A percentile compares a stretch with the other conserved stretches of the same genome.
These are phyloP conservation scores for Ceratobasidium sp. DNA, from an alignment of 1,284 basidiomycete genomes.

Conservation along the genomic window DNA sequence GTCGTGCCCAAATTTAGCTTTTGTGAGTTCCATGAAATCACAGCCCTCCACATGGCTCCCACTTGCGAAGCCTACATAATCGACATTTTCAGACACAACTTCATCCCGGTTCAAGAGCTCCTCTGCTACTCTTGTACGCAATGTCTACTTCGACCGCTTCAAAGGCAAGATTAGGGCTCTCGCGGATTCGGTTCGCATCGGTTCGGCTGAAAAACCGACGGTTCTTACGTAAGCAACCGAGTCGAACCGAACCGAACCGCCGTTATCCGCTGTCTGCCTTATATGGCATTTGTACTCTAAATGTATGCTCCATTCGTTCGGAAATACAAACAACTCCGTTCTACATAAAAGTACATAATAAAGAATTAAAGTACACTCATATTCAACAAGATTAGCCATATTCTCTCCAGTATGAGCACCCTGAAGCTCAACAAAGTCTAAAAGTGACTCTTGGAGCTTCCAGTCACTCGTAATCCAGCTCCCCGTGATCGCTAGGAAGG, in stretches of 20 bases:
- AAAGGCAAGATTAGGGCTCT: too few relatives aligned
- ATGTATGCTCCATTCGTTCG: not conserved
- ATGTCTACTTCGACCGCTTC: too few relatives aligned
- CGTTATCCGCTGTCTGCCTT: not conserved
- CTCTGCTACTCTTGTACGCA: too few relatives aligned
- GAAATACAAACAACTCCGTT: not conserved
- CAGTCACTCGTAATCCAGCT: constrained; percentile 42
- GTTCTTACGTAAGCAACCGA: constrained; percentile 17
- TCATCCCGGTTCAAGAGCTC: too few relatives aligned
- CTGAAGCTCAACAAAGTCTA: constrained; percentile 41
- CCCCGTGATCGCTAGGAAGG: constrained; percentile 30
- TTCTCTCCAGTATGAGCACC: constrained; percentile 41
- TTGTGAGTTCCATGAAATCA: too few relatives aligned
- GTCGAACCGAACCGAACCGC: not conserved
- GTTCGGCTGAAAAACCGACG: constrained; percentile 10
- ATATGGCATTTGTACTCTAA: constrained; percentile 4
- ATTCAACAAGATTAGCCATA: constrained; percentile 8
- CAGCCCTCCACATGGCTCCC: too few relatives aligned
- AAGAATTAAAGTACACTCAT: not conserved
- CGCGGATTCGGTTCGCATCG: constrained; percentile 15
- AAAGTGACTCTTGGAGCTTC: constrained; percentile 24
- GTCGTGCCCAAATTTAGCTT: too few relatives aligned
- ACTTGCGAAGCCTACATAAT: too few relatives aligned
- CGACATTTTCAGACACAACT: too few relatives aligned
- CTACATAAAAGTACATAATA: not conserved